Percentiles rank a stretch among this genome's conserved stretches.
Conservation (phyloP, 2,329 filamentous ascomycete species). For the Neofusicoccum ribis region DNA sequence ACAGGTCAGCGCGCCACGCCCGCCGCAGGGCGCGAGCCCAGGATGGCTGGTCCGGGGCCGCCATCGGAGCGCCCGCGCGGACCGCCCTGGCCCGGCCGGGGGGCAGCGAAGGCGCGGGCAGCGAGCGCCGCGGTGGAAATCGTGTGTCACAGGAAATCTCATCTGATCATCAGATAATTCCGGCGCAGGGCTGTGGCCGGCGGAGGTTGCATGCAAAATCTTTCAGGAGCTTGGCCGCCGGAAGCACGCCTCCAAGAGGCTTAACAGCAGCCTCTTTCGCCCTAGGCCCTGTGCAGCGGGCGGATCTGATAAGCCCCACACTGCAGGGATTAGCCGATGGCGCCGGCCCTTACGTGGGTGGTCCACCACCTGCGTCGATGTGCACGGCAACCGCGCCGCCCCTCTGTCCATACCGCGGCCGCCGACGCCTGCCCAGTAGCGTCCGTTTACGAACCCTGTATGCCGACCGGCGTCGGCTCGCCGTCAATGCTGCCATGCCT, state of each 20-base stretch:
- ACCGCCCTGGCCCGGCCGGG: neutral
- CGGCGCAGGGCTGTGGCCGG: neutral
- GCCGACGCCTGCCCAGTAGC: neutral
- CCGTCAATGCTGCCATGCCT: neutral
- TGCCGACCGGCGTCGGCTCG: neutral
- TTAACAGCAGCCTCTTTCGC: constrained; percentile 13
- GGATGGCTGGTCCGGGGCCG: neutral
- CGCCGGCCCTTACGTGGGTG: constrained; percentile 7
- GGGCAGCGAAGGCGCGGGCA: neutral
- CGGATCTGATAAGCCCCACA: constrained; percentile 21
- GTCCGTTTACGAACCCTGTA: neutral
- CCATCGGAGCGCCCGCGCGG: neutral
- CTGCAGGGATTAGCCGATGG: neutral
- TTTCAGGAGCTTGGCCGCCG: neutral
- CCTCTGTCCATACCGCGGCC: neutral
- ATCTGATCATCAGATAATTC: constrained; percentile 21
- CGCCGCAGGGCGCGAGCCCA: neutral
- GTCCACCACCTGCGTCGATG: neutral
- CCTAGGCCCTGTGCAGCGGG: constrained; percentile 10
- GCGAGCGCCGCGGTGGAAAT: neutral
- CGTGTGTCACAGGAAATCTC: constrained; percentile 17
- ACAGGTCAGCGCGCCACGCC: neutral
- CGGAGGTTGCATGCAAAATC: constrained; percentile 11
- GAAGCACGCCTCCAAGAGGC: constrained; percentile 4
- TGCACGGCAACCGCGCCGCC: neutral